phyloP scores from a whole-genome alignment of 768 basidiomycete genomes.

The Hygrocybe punicea region DNA sequence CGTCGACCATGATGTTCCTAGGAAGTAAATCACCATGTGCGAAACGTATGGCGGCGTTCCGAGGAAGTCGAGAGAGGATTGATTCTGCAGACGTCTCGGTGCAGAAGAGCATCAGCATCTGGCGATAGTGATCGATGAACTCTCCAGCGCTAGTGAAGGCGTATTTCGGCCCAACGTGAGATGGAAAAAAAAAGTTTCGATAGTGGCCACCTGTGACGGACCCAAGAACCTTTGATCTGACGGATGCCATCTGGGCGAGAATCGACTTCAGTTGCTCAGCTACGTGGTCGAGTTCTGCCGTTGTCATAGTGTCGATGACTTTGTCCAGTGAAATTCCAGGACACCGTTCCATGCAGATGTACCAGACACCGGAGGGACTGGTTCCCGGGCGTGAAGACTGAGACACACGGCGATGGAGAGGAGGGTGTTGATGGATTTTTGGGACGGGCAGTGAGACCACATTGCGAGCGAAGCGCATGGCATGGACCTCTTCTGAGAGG shows the following conservation, averaged over 20 bases:
- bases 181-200: constrained; percentile 17
- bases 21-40: constrained; percentile 44
- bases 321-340: constrained; percentile 25
- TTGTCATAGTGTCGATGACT: constrained; percentile 22
- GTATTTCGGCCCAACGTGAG: constrained; percentile 7
- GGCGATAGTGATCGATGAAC: constrained; percentile 20
- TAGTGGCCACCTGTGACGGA: constrained; percentile 22
- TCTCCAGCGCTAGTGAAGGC: constrained; percentile 18
- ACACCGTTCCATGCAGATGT: constrained; percentile 28
- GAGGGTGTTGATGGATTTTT: constrained; percentile 25
- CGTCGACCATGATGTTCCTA: constrained; percentile 40
- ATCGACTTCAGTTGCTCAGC: constrained; percentile 20
- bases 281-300: constrained; percentile 20
- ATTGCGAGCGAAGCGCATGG: constrained; percentile 5
- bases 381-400: background rate
- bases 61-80: constrained; percentile 12
- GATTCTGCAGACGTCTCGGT: constrained; percentile 15
- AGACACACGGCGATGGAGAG: background rate
- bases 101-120: constrained; percentile 18
- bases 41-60: constrained; percentile 21
- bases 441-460: constrained; percentile 9
- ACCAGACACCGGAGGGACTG: constrained; percentile 20
- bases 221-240: constrained; percentile 14
- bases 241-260: constrained; percentile 16
- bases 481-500: constrained; percentile 10